Base-by-base conservation (phyloP, 495 filamentous ascomycete species). In the Amorphotheca resinae region DNA sequence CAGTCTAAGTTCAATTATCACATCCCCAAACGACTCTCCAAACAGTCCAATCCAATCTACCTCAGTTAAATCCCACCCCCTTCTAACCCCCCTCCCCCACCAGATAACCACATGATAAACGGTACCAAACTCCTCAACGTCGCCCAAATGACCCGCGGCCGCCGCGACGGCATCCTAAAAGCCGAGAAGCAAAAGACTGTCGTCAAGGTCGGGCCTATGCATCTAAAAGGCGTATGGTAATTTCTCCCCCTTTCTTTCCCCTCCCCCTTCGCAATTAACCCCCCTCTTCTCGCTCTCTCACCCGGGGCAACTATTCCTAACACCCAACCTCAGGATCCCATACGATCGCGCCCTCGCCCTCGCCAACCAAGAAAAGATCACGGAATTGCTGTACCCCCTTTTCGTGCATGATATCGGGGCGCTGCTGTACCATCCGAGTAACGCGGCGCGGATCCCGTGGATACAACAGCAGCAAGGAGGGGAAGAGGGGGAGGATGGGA, bases 61-160 rank as follows among this genome's bases (percentile, higher is more conserved):
- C n/a, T n/a, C n/a, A n/a, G n/a, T n/a, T n/a, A n/a, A n/a, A n/a
- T n/a, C n/a, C n/a, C n/a, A n/a, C n/a, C n/a, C n/a, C n/a, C n/a
- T n/a, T 17, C 31, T 20, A 42, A 28, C 25, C 28, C 33, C 2
- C 33, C 3, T 16, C n/a, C n/a, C n/a, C n/a, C n/a, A 40, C 16
- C 57, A 94, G 91, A 98, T 52, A 98, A 98, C 58, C 83, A 91
- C 51, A 95, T 98, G 88, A 95, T 98, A 64, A 98, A 98, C 54
- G 91, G 91, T 7, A 98, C 91, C 3, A 98, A 98, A 61, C 66
- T 98, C 37, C 67, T 98, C 30, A 98, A 98, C 48, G 91, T 98
- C 15, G 91, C 91, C 16, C 88, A 89, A 1, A 98, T 98, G 91
- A 98, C 91, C 17, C 77, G 91, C 50, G 91, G 91, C 33, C 82